Percentiles rank a stretch among this genome's conserved stretches.
Conservation (phyloP, 108 stramenopile genomes). For the Seminavis robusta region DNA sequence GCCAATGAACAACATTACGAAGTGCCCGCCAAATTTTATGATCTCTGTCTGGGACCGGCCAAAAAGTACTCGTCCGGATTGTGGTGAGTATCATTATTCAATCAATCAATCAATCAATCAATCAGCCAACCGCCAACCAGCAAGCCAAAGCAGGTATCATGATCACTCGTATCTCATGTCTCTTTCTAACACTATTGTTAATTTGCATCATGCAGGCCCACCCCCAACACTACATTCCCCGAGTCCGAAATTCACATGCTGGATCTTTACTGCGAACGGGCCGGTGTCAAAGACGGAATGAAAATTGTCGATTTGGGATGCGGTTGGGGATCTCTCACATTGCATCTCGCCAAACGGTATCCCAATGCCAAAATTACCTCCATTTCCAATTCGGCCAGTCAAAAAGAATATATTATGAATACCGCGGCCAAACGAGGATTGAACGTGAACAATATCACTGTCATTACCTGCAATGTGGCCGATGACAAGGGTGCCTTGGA, state of each 20-base stretch:
- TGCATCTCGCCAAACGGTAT: constrained; percentile 56
- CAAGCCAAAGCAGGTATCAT: no score
- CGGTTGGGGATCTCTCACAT: constrained; percentile 95
- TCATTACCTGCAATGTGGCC: constrained; percentile 83
- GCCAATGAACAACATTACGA: constrained; percentile 99
- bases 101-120: no score
- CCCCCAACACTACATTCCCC: constrained; percentile 41
- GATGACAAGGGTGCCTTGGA: constrained; percentile 54
- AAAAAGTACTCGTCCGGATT: constrained; percentile 91
- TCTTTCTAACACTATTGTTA: no score
- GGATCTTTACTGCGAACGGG: constrained; percentile 81
- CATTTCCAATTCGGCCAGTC: constrained; percentile 85
- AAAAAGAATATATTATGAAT: constrained; percentile 83
- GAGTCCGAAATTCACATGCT: constrained; percentile 88
- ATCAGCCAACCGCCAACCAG: no score
- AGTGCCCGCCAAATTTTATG: constrained; percentile 91
- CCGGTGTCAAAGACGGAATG: constrained; percentile 85
- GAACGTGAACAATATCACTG: constrained; percentile 71
- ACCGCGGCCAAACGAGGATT: constrained; percentile 77
- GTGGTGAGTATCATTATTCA: no score
- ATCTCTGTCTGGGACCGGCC: constrained; percentile 78
- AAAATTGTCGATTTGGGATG: constrained; percentile 72
- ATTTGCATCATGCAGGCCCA: no score
- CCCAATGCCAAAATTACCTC: constrained; percentile 68
- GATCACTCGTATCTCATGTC: no score